Base-by-base conservation (phyloP, 495 filamentous ascomycete genomes). In the Zalerion maritima region DNA sequence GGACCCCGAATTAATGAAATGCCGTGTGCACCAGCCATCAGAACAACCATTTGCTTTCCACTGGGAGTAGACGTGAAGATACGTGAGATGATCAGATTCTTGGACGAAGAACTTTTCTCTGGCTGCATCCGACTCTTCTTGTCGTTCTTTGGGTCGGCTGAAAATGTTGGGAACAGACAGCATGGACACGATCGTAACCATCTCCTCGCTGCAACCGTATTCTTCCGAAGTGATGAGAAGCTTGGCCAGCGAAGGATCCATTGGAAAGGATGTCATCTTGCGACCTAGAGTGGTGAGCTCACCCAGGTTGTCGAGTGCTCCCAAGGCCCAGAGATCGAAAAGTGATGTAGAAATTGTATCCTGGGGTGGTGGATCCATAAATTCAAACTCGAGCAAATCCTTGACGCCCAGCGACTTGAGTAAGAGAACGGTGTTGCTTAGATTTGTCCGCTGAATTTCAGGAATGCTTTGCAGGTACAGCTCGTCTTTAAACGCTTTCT, bases 101-200 rank as follows among this genome's bases (percentile, higher is more conserved):
- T 85, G 82, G 9, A 96, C 91, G 50, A 93, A 96, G 54, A 99
- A 99, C 44, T 94, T 94, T 45, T 99, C 91, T n/a, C 86, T 70
- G 3, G 91, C 87, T 0, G 85, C 75, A 45, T 99, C 91, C 10
- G 85, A 85, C 57, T 99, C 91, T 40, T 96, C 91, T 43, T 92
- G 82, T 0, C 91, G 79, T 49, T 99, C 91, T 43, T 92, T 94
- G 6, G 91, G 91, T 11, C 91, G 82, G 53, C 93, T 96, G 62
- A 94, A 99, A 22, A 96, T 89, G 40, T 71, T 85, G 8, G 91
- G 89, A 0, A 96, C 91, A 3, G 83, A 92, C 10, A 99, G 70
- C 91, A 99, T 96, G 15, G 84, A 86, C 12, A 96, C 91, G 36
- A 99, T 96, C 1, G 85, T 94, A 14, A 94, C 63, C 78, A 99